Evolutionary conservation across 352 stramenopile species (phyloP).

Genomic region (Aphanomyces stellatus): DNA sequence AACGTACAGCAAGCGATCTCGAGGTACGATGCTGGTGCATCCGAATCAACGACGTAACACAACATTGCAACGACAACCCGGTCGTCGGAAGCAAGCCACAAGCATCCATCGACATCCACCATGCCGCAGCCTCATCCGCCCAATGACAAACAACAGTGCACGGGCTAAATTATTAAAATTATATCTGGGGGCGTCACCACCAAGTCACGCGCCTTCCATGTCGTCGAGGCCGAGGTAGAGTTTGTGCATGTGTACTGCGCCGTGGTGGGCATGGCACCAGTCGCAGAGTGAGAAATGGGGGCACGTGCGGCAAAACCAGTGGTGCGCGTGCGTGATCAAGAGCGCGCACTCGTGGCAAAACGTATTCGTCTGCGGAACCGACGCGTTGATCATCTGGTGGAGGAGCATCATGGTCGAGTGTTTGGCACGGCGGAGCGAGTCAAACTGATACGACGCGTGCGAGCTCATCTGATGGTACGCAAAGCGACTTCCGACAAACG

Average conservation of each 20-base stretch:
- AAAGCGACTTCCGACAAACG: slow-evolving; percentile 77
- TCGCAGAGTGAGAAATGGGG: slow-evolving; percentile 61
- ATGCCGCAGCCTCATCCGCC: too few relatives aligned
- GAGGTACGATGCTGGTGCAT: too few relatives aligned
- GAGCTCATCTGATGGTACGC: slow-evolving; percentile 84
- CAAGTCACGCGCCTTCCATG: not conserved
- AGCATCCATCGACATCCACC: too few relatives aligned
- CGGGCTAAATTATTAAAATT: too few relatives aligned
- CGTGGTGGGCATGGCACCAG: slow-evolving; percentile 42
- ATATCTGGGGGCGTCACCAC: too few relatives aligned
- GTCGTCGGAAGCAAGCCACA: too few relatives aligned
- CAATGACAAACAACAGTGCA: too few relatives aligned
- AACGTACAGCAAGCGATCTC: too few relatives aligned
- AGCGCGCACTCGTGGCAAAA: slow-evolving; percentile 73
- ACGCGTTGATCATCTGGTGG: slow-evolving; percentile 81
- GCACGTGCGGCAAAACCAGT: slow-evolving; percentile 52
- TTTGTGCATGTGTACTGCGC: slow-evolving; percentile 35
- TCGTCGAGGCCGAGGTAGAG: not conserved
- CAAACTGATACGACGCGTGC: slow-evolving; percentile 73
- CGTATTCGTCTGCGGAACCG: slow-evolving; percentile 53
- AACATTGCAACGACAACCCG: too few relatives aligned
- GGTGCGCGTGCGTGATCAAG: slow-evolving; percentile 62
- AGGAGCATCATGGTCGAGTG: slow-evolving; percentile 88
- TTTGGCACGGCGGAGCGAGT: slow-evolving; percentile 80
- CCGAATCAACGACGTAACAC: too few relatives aligned